Evolutionary conservation across 306 rosid species (phyloP).

Genomic region (Notholithocarpus densiflorus): DNA sequence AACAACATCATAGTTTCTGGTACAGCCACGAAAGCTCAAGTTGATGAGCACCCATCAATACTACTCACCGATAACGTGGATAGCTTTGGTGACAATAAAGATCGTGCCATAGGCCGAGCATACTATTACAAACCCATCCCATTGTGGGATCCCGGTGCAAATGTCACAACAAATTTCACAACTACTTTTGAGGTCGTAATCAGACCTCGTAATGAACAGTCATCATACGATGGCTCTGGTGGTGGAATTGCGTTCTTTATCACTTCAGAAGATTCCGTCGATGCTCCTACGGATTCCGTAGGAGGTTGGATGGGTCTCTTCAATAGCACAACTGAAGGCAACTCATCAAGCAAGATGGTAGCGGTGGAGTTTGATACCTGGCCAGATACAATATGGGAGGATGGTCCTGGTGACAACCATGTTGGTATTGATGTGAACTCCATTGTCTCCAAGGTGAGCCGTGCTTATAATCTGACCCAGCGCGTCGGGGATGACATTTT

Average conservation of each 20-base stretch:
- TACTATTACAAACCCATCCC: neutral
- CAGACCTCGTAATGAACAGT: neutral
- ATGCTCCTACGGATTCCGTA: too few species aligned
- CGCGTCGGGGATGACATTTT: neutral
- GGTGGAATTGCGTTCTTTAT: too few species aligned
- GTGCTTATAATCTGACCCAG: too few species aligned
- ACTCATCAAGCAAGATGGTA: neutral
- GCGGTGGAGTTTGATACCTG: conserved; percentile 50
- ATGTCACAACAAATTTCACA: neutral
- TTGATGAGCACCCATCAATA: neutral
- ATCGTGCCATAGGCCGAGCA: neutral
- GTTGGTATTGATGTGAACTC: conserved; percentile 47
- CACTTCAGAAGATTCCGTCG: too few species aligned
- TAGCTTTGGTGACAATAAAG: neutral
- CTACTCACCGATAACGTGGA: neutral
- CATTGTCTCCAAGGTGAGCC: conserved; percentile 23
- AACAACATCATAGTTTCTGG: neutral
- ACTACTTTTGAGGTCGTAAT: neutral
- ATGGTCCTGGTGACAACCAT: conserved; percentile 15
- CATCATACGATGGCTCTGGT: too few species aligned
- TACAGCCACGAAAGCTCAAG: neutral
- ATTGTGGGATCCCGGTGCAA: neutral
- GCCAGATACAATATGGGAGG: neutral
- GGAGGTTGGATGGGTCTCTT: conserved; percentile 1
- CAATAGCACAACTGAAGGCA: neutral